Evolutionary conservation across 306 rosid species (phyloP).

Genomic region (Canavalia ensiformis): DNA sequence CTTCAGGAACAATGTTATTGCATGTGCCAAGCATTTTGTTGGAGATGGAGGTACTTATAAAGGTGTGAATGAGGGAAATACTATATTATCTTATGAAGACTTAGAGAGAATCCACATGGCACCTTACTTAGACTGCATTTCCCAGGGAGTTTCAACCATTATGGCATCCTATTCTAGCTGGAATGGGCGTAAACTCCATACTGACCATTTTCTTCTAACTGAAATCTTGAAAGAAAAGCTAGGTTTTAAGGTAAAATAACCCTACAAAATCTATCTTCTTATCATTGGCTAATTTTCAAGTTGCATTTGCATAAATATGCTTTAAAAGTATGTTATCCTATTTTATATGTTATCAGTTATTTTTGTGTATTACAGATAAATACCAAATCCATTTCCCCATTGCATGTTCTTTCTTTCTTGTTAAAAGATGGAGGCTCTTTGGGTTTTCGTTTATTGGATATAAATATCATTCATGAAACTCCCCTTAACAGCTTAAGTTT

Average conservation of each 20-base stretch:
- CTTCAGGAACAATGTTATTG: slow-evolving; percentile 78
- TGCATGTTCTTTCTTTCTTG: slow-evolving; percentile 19
- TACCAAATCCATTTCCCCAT: slow-evolving; percentile 8
- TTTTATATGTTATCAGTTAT: not conserved
- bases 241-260: slow-evolving; percentile 74
- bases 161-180: slow-evolving; percentile 94
- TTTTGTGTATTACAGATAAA: not conserved
- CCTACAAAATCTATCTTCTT: slow-evolving; percentile 9
- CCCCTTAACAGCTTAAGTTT: not conserved
- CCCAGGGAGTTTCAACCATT: slow-evolving; percentile 84
- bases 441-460: slow-evolving; percentile 7
- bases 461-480: not conserved
- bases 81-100: slow-evolving; percentile 72
- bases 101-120: slow-evolving; percentile 86
- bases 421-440: not conserved
- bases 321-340: not conserved
- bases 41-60: slow-evolving; percentile 92
- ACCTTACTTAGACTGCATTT: slow-evolving; percentile 87
- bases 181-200: slow-evolving; percentile 79
- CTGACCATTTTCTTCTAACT: slow-evolving; percentile 72
- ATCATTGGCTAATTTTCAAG: slow-evolving; percentile 18
- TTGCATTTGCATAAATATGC: slow-evolving; percentile 29
- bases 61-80: slow-evolving; percentile 87
- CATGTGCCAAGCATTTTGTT: slow-evolving; percentile 98
- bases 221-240: slow-evolving; percentile 79